Evolutionary conservation across 2,329 filamentous ascomycete species (phyloP), one percentile per base, ranked within the genome.

Genomic region (Aspergillus pseudoviridinutans): DNA sequence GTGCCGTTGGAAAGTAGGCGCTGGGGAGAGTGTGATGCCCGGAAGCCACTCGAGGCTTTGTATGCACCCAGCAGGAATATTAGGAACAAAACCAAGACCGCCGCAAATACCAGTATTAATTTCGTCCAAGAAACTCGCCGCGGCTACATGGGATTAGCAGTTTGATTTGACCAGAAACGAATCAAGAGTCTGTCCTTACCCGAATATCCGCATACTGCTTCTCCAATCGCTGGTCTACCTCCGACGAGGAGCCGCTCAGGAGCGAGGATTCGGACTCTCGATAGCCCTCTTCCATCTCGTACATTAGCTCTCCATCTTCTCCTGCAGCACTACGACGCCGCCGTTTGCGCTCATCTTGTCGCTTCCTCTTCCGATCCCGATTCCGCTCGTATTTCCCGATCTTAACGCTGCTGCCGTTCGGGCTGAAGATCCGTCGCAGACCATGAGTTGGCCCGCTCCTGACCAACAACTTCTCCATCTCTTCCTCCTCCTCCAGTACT

Each of bases 231-330:
- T 80, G 73, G 42, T 82, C 75, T 51, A 88, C 72, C 3, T 68
- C 86, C 72, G 74, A 86, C 77, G 70, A 84, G 67, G 71, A 87
- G 76, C 66, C 83, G 78, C 78, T 87, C 81, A 71, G 84, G 80
- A 71, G 83, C 77, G 62, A 85, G 77, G 66, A 87, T 77, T 78
- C 89, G 54, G 87, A 87, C 50, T 88, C 86, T 59, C 68, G 70
- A 32, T 75, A 69, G 1, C 91, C 91, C 70, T 92, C 88, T 74
- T 97, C 92, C 88, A 93, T 91, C 76, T 94, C 90, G 72, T 91
- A 92, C 87, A 96, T 90, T 67, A 95, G 78, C 72, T 87, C 84
- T 41, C 88, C 87, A 63, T 90, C 85, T 69, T 91, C 89, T 80
- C 74, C 68, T 83, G 71, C 62, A 75, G 78, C 60, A 81, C 80